phyloP scores from a whole-genome alignment of 1,284 basidiomycete genomes.

The Rhodotorula sp. region DNA sequence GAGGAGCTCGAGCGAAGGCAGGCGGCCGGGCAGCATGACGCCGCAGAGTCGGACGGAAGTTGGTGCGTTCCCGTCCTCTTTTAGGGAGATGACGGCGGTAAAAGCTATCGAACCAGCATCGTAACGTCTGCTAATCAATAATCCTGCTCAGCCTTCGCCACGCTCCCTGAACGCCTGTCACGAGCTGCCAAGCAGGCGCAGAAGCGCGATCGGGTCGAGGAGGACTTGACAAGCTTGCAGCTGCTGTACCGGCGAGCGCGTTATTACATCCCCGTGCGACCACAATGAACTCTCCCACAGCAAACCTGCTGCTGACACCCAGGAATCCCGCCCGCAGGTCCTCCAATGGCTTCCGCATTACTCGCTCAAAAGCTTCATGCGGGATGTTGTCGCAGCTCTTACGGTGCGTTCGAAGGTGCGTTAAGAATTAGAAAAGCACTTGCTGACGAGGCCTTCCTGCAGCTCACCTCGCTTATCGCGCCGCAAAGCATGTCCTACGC shows the following conservation, averaged over 20 bases:
- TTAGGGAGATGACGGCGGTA: too few species aligned
- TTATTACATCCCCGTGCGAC: slow-evolving; percentile 43
- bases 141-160: slow-evolving; percentile 17
- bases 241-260: slow-evolving; percentile 12
- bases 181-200: slow-evolving; percentile 16
- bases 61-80: too few species aligned
- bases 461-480: slow-evolving; percentile 79
- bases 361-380: slow-evolving; percentile 69
- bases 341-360: slow-evolving; percentile 77
- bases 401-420: slow-evolving; percentile 54
- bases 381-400: slow-evolving; percentile 77
- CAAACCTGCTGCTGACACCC: not conserved
- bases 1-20: too few species aligned
- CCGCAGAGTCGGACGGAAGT: slow-evolving; percentile 7
- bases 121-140: too few species aligned
- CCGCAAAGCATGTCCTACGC: slow-evolving; percentile 90
- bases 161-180: slow-evolving; percentile 23
- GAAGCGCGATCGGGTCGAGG: slow-evolving; percentile 14
- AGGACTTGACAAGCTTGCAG: slow-evolving; percentile 19
- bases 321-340: not conserved
- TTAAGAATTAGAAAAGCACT: not conserved
- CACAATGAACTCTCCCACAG: not conserved
- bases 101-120: too few species aligned
- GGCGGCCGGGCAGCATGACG: not conserved
- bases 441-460: not conserved